Conservation (phyloP, 495 filamentous ascomycete species). For the Lophiostoma macrostomum region DNA sequence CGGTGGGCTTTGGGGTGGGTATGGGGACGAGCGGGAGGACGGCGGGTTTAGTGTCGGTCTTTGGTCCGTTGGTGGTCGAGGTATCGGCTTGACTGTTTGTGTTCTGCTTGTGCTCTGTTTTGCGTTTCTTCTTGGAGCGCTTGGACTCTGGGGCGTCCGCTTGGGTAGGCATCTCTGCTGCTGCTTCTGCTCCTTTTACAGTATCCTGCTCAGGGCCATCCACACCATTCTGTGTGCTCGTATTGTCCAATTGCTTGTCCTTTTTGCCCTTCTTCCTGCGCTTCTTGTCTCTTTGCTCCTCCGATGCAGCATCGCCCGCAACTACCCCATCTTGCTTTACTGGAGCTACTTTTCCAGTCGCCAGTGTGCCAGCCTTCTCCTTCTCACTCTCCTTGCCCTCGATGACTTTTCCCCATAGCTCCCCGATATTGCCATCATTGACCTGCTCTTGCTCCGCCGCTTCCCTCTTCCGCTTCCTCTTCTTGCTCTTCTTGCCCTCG, state of each 20-base stretch:
- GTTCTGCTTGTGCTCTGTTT: conserved; percentile 17
- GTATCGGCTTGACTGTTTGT: conserved; percentile 16
- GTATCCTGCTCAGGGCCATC: conserved; percentile 1
- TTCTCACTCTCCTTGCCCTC: neutral
- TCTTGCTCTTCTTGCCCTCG: conserved; percentile 50
- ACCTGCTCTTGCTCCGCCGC: conserved; percentile 57
- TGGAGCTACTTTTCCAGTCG: neutral
- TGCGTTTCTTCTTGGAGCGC: conserved; percentile 37
- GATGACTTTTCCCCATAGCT: conserved; percentile 12
- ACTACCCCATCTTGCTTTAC: conserved; percentile 1
- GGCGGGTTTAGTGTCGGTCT: conserved; percentile 15
- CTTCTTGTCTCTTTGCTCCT: conserved; percentile 9
- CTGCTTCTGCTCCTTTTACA: conserved; percentile 5
- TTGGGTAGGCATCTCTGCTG: conserved; percentile 34
- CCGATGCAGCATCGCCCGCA: too few relatives aligned
- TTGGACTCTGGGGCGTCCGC: conserved; percentile 11
- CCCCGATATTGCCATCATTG: conserved; percentile 61
- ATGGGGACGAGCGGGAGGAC: conserved; percentile 39
- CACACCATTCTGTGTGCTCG: conserved; percentile 14
- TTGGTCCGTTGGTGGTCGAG: neutral
- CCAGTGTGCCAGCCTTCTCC: conserved; percentile 19
- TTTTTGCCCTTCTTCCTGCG: conserved; percentile 18
- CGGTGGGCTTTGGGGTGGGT: conserved; percentile 45
- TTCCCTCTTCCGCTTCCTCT: conserved; percentile 30
- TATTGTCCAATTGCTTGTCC: conserved; percentile 46